Evolutionary conservation across 768 basidiomycete genomes (phyloP), one percentile per base, ranked within the genome.

Genomic region (Sporobolomyces phaffii): DNA sequence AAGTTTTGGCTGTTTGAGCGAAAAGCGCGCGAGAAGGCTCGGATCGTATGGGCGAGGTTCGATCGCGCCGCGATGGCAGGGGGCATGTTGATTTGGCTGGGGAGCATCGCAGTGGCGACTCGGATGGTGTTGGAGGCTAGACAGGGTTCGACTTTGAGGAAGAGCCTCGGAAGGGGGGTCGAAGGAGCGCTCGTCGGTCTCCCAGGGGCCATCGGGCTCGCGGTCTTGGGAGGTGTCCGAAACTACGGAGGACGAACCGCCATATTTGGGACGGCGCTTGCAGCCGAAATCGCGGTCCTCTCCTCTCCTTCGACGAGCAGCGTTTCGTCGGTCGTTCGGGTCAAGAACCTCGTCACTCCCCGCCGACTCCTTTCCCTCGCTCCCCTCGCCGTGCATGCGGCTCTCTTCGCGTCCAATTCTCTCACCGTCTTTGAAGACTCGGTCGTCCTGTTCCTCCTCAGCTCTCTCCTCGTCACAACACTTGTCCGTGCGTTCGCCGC

Each of bases 381-480:
- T 43, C 78, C 85, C 38, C 81, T 87, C 60, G 62, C 77, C 62
- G 80, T 91, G 3, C 92, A 98, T 73, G 78, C 86, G 2, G 60
- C 87, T 5, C 80, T 87, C 10, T 94, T 94, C 78, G 83, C 87
- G 20, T 94, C 92, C 29, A 98, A 98, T 80, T 96, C 92, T 0
- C 94, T 90, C 80, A 90, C 89, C n/a, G 84, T 98, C 77, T 97
- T 92, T 91, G 96, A 99, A 82, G 93, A 97, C 76, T 83, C 83
- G 36, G 80, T 90, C 61, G 81, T 88, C 15, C 83, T 85, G 11
- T 93, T 86, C 82, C 82, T 98, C 60, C 79, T 86, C 65, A 75
- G 86, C 48, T 75, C 80, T 13, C 69, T 78, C 44, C 72, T 83
- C 83, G 41, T 87, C 84, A 36, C 91, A 41, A 77, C 84, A 64